Percentiles rank a stretch among this genome's conserved stretches.
Evolutionary conservation across 495 filamentous ascomycete genomes (phyloP).

Genomic region (Neurospora intermedia): DNA sequence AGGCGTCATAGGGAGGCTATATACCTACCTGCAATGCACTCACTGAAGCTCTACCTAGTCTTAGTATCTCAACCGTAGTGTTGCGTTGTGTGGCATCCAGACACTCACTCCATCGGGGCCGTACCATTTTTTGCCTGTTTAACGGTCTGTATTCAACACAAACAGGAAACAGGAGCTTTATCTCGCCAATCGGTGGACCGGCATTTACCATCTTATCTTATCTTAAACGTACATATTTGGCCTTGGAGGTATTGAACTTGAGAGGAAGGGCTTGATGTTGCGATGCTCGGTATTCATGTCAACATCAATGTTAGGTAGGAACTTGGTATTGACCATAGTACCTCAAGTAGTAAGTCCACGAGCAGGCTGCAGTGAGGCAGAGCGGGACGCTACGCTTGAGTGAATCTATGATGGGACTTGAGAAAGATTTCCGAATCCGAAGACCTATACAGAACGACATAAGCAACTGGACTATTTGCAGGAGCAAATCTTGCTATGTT

Average conservation of each 20-base stretch:
- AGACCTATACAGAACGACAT: not conserved
- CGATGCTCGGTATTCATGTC: not conserved
- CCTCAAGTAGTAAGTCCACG: not conserved
- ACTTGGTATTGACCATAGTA: not conserved
- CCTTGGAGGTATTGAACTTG: not conserved
- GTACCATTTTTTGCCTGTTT: not conserved
- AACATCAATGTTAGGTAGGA: not conserved
- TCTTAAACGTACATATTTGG: not conserved
- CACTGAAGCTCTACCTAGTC: no score
- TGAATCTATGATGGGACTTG: not conserved
- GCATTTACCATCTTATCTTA: no score
- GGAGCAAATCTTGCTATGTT: not conserved
- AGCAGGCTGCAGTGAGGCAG: not conserved
- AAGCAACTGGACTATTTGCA: not conserved
- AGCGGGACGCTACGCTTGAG: not conserved
- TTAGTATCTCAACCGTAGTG: no score
- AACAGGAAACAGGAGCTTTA: no score
- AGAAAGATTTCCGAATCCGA: not conserved
- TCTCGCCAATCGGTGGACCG: no score
- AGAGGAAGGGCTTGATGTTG: not conserved
- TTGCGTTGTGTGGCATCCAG: no score
- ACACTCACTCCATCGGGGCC: not conserved
- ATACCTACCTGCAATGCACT: no score
- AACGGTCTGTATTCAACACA: not conserved
- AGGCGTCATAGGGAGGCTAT: no score